These are phyloP conservation scores for Kingdonia uniflora DNA, from an alignment of 164 flowering plant species.

Conservation along the genomic window DNA sequence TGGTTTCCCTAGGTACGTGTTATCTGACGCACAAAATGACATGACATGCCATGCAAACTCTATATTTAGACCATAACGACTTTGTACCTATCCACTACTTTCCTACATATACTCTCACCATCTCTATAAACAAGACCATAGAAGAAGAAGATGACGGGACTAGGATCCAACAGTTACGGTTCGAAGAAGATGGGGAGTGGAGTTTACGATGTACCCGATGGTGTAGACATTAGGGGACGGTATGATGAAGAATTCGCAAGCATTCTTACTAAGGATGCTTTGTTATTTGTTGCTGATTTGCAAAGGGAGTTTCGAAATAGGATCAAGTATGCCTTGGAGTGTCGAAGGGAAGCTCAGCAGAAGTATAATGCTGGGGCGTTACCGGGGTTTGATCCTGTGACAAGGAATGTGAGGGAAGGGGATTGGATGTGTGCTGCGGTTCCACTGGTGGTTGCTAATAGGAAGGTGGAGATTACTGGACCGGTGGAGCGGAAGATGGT, in stretches of 20 bases:
- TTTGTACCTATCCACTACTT: conserved; percentile 1
- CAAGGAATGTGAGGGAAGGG: conserved; percentile 48
- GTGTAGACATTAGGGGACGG: conserved; percentile 76
- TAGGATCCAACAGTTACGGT: not conserved
- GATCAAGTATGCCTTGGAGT: conserved; percentile 66
- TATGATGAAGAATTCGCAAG: conserved; percentile 50
- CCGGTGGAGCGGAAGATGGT: conserved; percentile 92
- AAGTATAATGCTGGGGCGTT: conserved; percentile 50
- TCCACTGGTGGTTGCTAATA: conserved; percentile 67
- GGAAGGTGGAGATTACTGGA: conserved; percentile 91
- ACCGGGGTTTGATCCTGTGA: conserved; percentile 83
- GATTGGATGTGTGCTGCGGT: conserved; percentile 69
- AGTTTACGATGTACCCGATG: conserved; percentile 56
- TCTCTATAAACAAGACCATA: not conserved
- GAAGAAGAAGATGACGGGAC: conserved; percentile 5
- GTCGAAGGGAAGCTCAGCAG: conserved; percentile 53
- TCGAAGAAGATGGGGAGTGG: conserved; percentile 6
- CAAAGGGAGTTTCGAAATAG: conserved; percentile 60
- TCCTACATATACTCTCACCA: not conserved
- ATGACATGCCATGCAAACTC: conserved; percentile 3
- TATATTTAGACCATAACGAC: conserved; percentile 10
- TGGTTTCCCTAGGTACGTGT: not conserved
- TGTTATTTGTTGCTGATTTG: conserved; percentile 62
- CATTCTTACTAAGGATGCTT: conserved; percentile 60
- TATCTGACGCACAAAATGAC: conserved; percentile 12